Evolutionary conservation across 192 early-diverging fungal species (phyloP).

Genomic region (Nowakowskiella sp.): DNA sequence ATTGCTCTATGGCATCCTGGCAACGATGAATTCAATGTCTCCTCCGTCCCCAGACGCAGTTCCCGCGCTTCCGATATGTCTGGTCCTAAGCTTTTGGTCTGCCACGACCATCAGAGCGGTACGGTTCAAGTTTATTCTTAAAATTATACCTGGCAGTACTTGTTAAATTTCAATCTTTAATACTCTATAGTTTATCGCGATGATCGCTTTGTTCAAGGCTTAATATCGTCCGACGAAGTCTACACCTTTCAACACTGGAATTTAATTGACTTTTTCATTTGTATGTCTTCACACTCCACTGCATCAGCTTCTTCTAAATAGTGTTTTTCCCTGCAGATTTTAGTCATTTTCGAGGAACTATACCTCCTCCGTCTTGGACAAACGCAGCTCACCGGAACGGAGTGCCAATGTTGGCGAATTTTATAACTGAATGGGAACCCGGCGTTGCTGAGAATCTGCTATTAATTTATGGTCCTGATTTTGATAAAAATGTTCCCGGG

Average conservation of each 20-base stretch:
- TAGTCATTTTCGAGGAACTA: slow-evolving; percentile 45
- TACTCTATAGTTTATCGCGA: slow-evolving; percentile 1
- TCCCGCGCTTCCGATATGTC: too few species aligned
- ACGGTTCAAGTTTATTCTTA: too few species aligned
- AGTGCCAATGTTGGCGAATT: slow-evolving; percentile 42
- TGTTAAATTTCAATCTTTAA: slow-evolving; percentile 1
- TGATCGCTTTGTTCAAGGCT: background rate
- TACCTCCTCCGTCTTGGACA: slow-evolving; percentile 56
- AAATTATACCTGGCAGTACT: slow-evolving; percentile 5
- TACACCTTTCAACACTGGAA: slow-evolving; percentile 57
- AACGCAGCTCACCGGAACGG: slow-evolving; percentile 58
- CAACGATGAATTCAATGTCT: slow-evolving; percentile 26
- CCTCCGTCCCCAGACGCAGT: slow-evolving; percentile 25
- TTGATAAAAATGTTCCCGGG: background rate
- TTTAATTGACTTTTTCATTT: slow-evolving; percentile 56
- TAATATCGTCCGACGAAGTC: background rate
- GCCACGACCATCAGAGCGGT: too few species aligned
- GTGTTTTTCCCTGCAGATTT: slow-evolving; percentile 23
- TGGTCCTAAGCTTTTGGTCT: too few species aligned
- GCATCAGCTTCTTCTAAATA: background rate
- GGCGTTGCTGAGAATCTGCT: slow-evolving; percentile 42
- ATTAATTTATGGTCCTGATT: slow-evolving; percentile 45
- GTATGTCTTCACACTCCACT: slow-evolving; percentile 16
- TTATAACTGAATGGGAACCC: slow-evolving; percentile 49
- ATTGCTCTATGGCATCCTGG: slow-evolving; percentile 34